Evolutionary conservation across 2,329 filamentous ascomycete species (phyloP).

Genomic region (Leptographium flavum): DNA sequence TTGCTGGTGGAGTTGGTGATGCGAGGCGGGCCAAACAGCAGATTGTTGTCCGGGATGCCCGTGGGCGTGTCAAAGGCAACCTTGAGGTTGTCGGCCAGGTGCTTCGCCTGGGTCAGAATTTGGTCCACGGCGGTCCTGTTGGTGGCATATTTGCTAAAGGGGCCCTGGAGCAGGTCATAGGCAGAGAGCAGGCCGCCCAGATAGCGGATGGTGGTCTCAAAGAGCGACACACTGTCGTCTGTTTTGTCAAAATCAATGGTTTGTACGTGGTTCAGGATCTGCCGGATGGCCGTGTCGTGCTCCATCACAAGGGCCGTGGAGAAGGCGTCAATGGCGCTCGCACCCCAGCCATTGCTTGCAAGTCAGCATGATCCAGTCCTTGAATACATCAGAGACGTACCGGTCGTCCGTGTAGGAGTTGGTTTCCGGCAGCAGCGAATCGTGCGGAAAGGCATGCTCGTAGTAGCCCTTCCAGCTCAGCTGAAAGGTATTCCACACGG

Average conservation of each 20-base stretch:
- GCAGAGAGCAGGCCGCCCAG: conserved; percentile 64
- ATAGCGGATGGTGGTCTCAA: conserved; percentile 86
- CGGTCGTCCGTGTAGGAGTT: conserved; percentile 55
- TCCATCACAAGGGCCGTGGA: conserved; percentile 70
- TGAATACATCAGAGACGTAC: conserved; percentile 24
- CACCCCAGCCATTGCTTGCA: conserved; percentile 61
- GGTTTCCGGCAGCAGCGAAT: conserved; percentile 56
- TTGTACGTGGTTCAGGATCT: conserved; percentile 57
- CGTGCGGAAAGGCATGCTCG: conserved; percentile 61
- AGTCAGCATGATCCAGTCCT: not conserved
- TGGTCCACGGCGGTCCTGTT: conserved; percentile 32
- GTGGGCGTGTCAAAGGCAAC: conserved; percentile 65
- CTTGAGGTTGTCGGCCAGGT: conserved; percentile 57
- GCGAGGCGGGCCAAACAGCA: conserved; percentile 42
- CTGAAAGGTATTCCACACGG: conserved; percentile 55
- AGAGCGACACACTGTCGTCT: conserved; percentile 51
- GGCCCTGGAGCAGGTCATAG: conserved; percentile 60
- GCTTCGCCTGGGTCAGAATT: conserved; percentile 52
- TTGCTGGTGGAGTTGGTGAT: conserved; percentile 42
- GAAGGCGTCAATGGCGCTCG: conserved; percentile 67
- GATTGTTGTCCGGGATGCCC: conserved; percentile 58
- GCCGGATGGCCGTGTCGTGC: conserved; percentile 48
- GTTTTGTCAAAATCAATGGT: conserved; percentile 57
- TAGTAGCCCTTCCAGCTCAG: conserved; percentile 62
- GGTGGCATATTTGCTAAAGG: conserved; percentile 32